Conservation (phyloP, 768 basidiomycete species). For the Gymnopilus dilepis region DNA sequence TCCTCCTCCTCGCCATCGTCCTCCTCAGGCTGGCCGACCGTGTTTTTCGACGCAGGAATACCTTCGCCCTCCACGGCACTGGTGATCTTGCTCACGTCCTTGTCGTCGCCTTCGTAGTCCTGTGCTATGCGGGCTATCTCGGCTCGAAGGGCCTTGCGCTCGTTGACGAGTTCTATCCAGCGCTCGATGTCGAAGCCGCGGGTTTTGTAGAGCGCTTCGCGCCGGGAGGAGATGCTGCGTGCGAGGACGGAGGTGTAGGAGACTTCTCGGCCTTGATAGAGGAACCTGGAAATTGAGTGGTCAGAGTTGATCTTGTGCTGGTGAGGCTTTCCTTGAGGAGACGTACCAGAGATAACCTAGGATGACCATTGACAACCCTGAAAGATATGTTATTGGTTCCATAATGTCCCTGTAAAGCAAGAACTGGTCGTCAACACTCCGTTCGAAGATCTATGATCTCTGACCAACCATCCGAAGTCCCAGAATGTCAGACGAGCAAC, state of each 20-base stretch:
- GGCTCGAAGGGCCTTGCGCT: slow-evolving; percentile 51
- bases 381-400: slow-evolving; percentile 75
- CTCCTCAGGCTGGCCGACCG: background rate
- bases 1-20: background rate
- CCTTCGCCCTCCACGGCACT: too few species aligned
- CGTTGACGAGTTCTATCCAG: slow-evolving; percentile 59
- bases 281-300: slow-evolving; percentile 45
- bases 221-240: slow-evolving; percentile 60
- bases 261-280: slow-evolving; percentile 66
- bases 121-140: slow-evolving; percentile 64
- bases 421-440: background rate
- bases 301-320: background rate
- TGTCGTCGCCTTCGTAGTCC: slow-evolving; percentile 57
- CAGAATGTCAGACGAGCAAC: slow-evolving; percentile 71
- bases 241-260: slow-evolving; percentile 69
- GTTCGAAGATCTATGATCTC: background rate
- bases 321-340: background rate
- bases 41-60: background rate
- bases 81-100: slow-evolving; percentile 14
- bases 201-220: slow-evolving; percentile 57
- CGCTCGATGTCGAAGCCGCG: slow-evolving; percentile 65
- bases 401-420: slow-evolving; percentile 57
- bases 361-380: slow-evolving; percentile 63
- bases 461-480: slow-evolving; percentile 56
- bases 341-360: slow-evolving; percentile 63